Percentiles rank a stretch among this genome's conserved stretches.
phyloP scores from a whole-genome alignment of 345 rosid species.

The Arabidopsis thaliana region TAIR10.1 NC_003070.9:7019501-7020000 shows the following conservation, averaged over 20 bases:
- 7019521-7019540: conserved; percentile 7
- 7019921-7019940: conserved; percentile 99
- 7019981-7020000: conserved; percentile 99
- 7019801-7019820: conserved; percentile 95
- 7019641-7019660: conserved; percentile 96
- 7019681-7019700: conserved; percentile 73
- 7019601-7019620: conserved; percentile 7
- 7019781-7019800: conserved; percentile 99
- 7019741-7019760: conserved; percentile 3
- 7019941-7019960: conserved; percentile 99
- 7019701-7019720: not conserved
- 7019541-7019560: not conserved
- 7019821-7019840: conserved; percentile 64
- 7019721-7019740: conserved; percentile 1
- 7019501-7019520: conserved; percentile 48
- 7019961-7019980: conserved; percentile 99
- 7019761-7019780: conserved; percentile 69
- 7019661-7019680: conserved; percentile 97
- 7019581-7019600: conserved; percentile 4
- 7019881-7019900: not conserved
- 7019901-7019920: conserved; percentile 26
- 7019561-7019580: not conserved
- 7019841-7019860: conserved; percentile 1
- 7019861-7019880: not conserved
- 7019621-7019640: conserved; percentile 54